Base-by-base conservation (phyloP, 129 eudicot species). In the Solidago caesia region DNA sequence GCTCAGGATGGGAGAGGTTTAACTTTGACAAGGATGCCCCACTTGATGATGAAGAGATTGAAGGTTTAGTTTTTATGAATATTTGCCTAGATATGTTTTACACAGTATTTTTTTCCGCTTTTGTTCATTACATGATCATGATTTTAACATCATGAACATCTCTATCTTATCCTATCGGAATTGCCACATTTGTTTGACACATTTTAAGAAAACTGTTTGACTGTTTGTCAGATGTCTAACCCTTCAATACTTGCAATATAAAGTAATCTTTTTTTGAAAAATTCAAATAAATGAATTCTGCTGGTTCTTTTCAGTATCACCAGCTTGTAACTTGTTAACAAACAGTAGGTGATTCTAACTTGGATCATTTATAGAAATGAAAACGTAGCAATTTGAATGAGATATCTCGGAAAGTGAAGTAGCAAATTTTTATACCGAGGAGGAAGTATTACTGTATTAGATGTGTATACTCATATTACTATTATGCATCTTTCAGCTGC, bases 21-120 rank as follows among this genome's bases (percentile, higher is more conserved):
- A 88, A 91, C 64, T 95, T 95, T 66, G 88, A 95, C 84, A 95
- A 89, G 82, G 97, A 95, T 75, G 99, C 99, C 53, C 97, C 97
- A 10, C 86, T 95, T 45, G 99, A 95, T 75, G 96, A 91, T 55
- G 96, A 88, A 70, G 97, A 95, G 76, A 76, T 90, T 61, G 97
- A 95, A 91, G 99, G 99, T 95, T 71, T 48, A 44, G 29, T 21
- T 52, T 55, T 42, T 33, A 45, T 47, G 14, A 57, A 56, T 62
- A 21, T 11, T 62, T 9, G 33, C 63, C 33, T 39, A 46, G 14
- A 63, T 44, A 16, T 70, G 27, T 16, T 73, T 41, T 16, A 48
- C 75, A 45, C 25, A 3, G 9, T 73, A 75, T 14, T 48, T 48
- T 8, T 43, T 60, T 62, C 21, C 3, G 66, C 57, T 60, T 60